These are phyloP conservation scores for Willaertia magna DNA, from an alignment of 208 protist species.

Conservation along the genomic window DNA sequence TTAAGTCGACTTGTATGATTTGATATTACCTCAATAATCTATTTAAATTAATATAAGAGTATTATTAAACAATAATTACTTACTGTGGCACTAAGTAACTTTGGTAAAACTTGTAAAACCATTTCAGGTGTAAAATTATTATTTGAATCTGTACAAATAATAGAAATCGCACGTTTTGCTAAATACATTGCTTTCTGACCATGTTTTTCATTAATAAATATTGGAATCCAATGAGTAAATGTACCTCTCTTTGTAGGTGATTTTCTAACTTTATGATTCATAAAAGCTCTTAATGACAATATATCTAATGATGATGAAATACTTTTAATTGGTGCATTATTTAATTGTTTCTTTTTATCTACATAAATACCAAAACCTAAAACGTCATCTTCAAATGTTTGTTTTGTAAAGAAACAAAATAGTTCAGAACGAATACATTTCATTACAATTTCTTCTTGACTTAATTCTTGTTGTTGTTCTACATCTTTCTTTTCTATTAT, in stretches of 20 bases:
- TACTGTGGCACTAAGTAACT: too few species aligned
- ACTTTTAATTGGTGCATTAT: not conserved
- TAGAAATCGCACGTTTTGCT: not conserved
- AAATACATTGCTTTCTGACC: not conserved
- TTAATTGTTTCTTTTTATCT: not conserved
- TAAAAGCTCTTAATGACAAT: slow-evolving; percentile 5
- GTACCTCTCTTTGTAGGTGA: slow-evolving; percentile 8
- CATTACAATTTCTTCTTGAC: not conserved
- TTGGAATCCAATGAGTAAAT: slow-evolving; percentile 32
- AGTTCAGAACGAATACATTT: not conserved
- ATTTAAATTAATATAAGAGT: too few species aligned
- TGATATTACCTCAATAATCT: too few species aligned
- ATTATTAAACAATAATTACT: too few species aligned
- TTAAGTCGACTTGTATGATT: not conserved
- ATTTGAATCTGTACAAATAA: not conserved
- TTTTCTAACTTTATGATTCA: slow-evolving; percentile 19
- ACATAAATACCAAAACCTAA: slow-evolving; percentile 20
- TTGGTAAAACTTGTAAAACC: not conserved
- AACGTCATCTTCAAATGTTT: slow-evolving; percentile 26
- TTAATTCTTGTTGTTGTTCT: not conserved
- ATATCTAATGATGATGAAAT: not conserved
- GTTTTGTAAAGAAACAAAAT: slow-evolving; percentile 22
- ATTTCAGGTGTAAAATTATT: not conserved
- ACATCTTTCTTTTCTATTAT: not conserved
- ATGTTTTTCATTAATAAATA: slow-evolving; percentile 29